Base-by-base conservation (phyloP, 352 stramenopile genomes). In the Phytophthora pinifolia region DNA sequence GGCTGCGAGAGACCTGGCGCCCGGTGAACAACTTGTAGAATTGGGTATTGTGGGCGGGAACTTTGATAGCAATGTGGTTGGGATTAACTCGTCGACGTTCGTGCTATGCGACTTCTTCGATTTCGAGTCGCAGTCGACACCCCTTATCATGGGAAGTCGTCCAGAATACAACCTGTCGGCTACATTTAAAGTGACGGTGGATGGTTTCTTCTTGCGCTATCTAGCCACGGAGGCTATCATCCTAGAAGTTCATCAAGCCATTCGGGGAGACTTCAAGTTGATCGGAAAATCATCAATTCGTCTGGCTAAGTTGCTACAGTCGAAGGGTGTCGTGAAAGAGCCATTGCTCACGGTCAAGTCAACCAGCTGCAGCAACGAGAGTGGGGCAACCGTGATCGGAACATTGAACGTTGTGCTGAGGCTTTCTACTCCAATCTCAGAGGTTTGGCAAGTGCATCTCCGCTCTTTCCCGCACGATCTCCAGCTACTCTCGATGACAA, bases 41-140 rank as follows among this genome's bases (percentile, higher is more conserved):
- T 63, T 98, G 34, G 92, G 79, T 63, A 80, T 98, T 48, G 30
- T 93, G 46, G 72, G 63, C 10, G 91, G 67, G 6, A 70, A 67
- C 27, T 90, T 97, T 39, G 82, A 96, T 50, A 73, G 60, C 30
- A 79, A 45, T 9, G 74, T 76, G 36, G 66, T 97, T 41, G 74
- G 74, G 6, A 64, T 67, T 12, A 92, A 80, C 47, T 72, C 80
- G 2, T 96, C 87, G 1, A 97, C 89, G 12, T 98, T 98, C 56
- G 73, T 97, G 6, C 55, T 98, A 14, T 89, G 94, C 29, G 93
- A 98, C 51, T 98, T 98, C 53, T 98, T 96, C 58, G 89, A 98
- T 58, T 98, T 96, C 53, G 92, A 98, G 62, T 96, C 88, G 1
- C 90, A 98, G 67, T 84, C 89, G 37, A 98, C 92, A 32, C 73